Evolutionary conservation across 345 rosid species (phyloP).

Genomic region (Boechera stricta): DNA sequence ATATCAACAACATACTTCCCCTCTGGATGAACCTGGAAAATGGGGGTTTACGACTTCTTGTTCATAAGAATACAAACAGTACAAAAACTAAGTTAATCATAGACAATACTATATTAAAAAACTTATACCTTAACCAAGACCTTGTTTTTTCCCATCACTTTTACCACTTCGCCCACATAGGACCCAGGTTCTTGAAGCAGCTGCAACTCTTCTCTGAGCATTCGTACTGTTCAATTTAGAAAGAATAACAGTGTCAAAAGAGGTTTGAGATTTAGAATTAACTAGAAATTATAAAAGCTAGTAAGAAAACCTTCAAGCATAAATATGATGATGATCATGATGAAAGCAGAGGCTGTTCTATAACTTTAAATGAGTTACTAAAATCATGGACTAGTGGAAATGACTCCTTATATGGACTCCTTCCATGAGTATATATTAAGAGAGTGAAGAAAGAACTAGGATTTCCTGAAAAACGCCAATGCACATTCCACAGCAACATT

Average conservation of each 20-base stretch:
- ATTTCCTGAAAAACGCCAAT: not conserved
- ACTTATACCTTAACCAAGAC: slow-evolving; percentile 85
- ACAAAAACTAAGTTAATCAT: not conserved
- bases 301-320: not conserved
- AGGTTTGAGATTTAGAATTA: slow-evolving; percentile 12
- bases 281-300: not conserved
- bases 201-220: slow-evolving; percentile 98
- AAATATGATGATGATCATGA: not conserved
- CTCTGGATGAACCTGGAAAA: slow-evolving; percentile 90
- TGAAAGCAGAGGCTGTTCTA: not conserved
- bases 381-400: slow-evolving; percentile 3
- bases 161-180: slow-evolving; percentile 98
- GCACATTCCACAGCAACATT: not conserved
- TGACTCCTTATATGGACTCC: not conserved
- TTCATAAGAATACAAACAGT: not conserved
- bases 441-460: not conserved
- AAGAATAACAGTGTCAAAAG: slow-evolving; percentile 24
- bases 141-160: slow-evolving; percentile 98
- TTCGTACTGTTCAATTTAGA: slow-evolving; percentile 60
- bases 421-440: not conserved
- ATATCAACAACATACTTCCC: slow-evolving; percentile 98
- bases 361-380: not conserved
- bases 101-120: not conserved
- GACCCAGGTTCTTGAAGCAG: slow-evolving; percentile 99
- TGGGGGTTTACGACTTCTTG: slow-evolving; percentile 12